A percentile compares a stretch with the other conserved stretches of the same genome.
Evolutionary conservation across 495 filamentous ascomycete species (phyloP).

Genomic region (Penicillium alfredii): DNA sequence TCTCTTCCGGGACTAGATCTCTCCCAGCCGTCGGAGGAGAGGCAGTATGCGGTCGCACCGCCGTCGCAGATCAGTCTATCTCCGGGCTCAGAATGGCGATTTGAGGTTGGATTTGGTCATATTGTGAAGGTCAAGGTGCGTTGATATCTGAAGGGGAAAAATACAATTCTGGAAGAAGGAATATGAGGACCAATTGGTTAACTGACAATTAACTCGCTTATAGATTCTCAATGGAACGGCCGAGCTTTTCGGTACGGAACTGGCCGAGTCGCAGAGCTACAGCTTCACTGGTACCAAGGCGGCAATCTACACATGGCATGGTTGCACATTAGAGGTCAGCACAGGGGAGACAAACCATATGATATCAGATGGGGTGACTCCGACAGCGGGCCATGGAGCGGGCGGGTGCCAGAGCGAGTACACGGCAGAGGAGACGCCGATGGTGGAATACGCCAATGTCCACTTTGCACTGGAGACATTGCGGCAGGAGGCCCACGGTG

Average conservation of each 20-base stretch:
- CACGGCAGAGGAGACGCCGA: constrained; percentile 76
- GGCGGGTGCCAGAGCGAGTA: constrained; percentile 64
- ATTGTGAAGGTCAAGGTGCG: constrained; percentile 57
- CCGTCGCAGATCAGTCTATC: constrained; percentile 42
- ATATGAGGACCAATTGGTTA: too few relatives aligned
- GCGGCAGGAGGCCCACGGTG: constrained; percentile 46
- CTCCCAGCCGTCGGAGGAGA: constrained; percentile 38
- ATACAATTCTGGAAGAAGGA: too few relatives aligned
- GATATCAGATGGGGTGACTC: constrained; percentile 17
- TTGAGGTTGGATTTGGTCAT: constrained; percentile 70
- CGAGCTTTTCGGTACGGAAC: constrained; percentile 93
- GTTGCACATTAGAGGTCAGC: constrained; percentile 73
- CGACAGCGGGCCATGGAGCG: constrained; percentile 28
- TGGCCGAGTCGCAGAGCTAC: constrained; percentile 74
- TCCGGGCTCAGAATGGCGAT: constrained; percentile 74
- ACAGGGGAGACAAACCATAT: constrained; percentile 37
- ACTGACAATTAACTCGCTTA: too few relatives aligned
- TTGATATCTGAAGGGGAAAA: too few relatives aligned
- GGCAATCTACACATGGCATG: constrained; percentile 86
- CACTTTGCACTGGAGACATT: constrained; percentile 76
- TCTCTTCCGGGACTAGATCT: constrained; percentile 46
- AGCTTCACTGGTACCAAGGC: constrained; percentile 77
- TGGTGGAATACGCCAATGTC: constrained; percentile 75
- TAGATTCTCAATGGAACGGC: constrained; percentile 75
- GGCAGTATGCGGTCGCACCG: constrained; percentile 32